phyloP scores from a whole-genome alignment of 768 basidiomycete species.

The Serendipita sp. region DNA sequence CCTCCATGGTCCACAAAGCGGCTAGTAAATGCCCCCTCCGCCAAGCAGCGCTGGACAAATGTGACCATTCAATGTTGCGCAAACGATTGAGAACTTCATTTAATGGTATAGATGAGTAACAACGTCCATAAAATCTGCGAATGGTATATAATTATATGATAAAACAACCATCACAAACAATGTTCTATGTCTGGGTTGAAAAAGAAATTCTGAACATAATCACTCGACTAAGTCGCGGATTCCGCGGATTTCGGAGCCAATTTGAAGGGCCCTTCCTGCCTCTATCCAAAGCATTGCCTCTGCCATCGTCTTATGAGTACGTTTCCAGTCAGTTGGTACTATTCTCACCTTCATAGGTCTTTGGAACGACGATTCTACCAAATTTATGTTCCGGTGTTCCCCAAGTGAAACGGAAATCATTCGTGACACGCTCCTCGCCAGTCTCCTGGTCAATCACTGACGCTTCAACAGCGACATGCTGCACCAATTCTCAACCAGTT shows the following conservation, averaged over 20 bases:
- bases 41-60: too few relatives aligned
- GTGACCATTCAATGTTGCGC: too few relatives aligned
- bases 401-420: slow-evolving; percentile 67
- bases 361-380: slow-evolving; percentile 39
- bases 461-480: slow-evolving; percentile 60
- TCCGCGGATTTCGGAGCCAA: slow-evolving; percentile 48
- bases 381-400: slow-evolving; percentile 27
- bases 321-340: slow-evolving; percentile 11
- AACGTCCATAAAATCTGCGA: too few relatives aligned
- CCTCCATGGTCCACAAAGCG: too few relatives aligned
- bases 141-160: too few relatives aligned
- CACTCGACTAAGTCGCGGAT: slow-evolving; percentile 8
- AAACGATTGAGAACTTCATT: too few relatives aligned
- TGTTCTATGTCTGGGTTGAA: too few relatives aligned
- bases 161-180: too few relatives aligned
- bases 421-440: slow-evolving; percentile 47
- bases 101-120: too few relatives aligned
- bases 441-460: slow-evolving; percentile 54
- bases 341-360: slow-evolving; percentile 47
- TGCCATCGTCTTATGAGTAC: slow-evolving; percentile 17
- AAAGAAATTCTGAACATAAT: too few relatives aligned
- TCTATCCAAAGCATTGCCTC: slow-evolving; percentile 81
- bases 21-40: too few relatives aligned
- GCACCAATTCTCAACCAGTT: slow-evolving; percentile 3
- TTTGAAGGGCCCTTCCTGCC: slow-evolving; percentile 51